A percentile compares a stretch with the other conserved stretches of the same genome.
Evolutionary conservation across 208 protist genomes (phyloP).

Genomic region (Crithidia sp.): DNA sequence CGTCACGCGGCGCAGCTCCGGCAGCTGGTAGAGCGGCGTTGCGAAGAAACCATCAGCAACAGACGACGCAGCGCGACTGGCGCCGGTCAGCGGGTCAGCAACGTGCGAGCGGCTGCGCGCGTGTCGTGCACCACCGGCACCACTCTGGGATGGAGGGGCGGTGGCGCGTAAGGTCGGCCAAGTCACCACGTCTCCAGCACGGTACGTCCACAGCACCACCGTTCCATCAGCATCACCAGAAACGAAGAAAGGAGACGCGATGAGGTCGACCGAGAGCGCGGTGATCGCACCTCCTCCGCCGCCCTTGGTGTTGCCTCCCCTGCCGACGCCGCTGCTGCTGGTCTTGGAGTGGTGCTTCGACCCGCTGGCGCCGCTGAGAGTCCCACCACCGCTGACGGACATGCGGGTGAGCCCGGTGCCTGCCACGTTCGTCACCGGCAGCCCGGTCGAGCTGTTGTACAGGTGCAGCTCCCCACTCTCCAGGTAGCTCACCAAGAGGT

Average conservation of each 20-base stretch:
- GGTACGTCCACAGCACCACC: constrained; percentile 62
- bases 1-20: constrained; percentile 40
- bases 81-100: constrained; percentile 6
- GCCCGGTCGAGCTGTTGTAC: constrained; percentile 75
- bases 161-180: constrained; percentile 27
- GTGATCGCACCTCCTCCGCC: constrained; percentile 29
- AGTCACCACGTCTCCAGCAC: constrained; percentile 29
- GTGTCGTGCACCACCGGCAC: constrained; percentile 5
- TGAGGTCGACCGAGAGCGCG: constrained; percentile 42
- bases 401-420: constrained; percentile 14
- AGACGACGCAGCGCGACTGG: neutral
- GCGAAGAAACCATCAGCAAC: constrained; percentile 10
- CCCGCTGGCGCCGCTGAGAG: neutral
- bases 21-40: constrained; percentile 35
- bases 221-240: constrained; percentile 49
- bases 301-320: neutral
- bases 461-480: constrained; percentile 45
- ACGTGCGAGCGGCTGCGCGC: constrained; percentile 10
- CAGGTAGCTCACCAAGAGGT: constrained; percentile 60
- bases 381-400: constrained; percentile 12
- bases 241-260: constrained; percentile 64
- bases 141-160: neutral
- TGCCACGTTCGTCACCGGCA: constrained; percentile 46
- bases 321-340: neutral
- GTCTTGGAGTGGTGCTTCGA: neutral